phyloP scores from a whole-genome alignment of 2,329 filamentous ascomycete species.

The Botrytis squamosa region DNA sequence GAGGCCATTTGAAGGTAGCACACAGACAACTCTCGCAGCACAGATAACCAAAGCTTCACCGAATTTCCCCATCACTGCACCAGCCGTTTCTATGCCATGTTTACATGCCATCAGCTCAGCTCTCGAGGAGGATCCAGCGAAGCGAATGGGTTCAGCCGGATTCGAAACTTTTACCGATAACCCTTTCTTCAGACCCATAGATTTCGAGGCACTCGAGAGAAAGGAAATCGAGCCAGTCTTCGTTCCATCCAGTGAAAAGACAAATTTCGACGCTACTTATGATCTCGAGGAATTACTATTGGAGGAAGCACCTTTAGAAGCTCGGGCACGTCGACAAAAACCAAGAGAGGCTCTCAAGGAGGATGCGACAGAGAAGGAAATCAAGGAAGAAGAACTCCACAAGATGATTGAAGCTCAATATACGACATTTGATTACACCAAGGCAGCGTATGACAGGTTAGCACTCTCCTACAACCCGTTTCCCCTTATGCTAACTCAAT shows the following conservation, averaged over 20 bases:
- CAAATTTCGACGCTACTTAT: slow-evolving; percentile 98
- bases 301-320: slow-evolving; percentile 93
- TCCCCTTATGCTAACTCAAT: slow-evolving; percentile 25
- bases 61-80: slow-evolving; percentile 88
- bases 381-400: slow-evolving; percentile 90
- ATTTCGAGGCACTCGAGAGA: slow-evolving; percentile 79
- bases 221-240: slow-evolving; percentile 93
- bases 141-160: slow-evolving; percentile 76
- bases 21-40: slow-evolving; percentile 74
- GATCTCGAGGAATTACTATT: slow-evolving; percentile 90
- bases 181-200: slow-evolving; percentile 82
- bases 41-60: slow-evolving; percentile 80
- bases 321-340: slow-evolving; percentile 87
- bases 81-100: slow-evolving; percentile 84
- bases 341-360: slow-evolving; percentile 88
- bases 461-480: slow-evolving; percentile 34
- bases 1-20: slow-evolving; percentile 91
- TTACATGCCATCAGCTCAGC: slow-evolving; percentile 84
- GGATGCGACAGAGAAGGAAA: slow-evolving; percentile 92
- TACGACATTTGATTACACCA: slow-evolving; percentile 91
- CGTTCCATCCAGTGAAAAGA: slow-evolving; percentile 92
- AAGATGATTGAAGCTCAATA: slow-evolving; percentile 93
- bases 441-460: slow-evolving; percentile 73
- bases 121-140: slow-evolving; percentile 74
- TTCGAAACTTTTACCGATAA: slow-evolving; percentile 86